Evolutionary conservation across 2,329 filamentous ascomycete species (phyloP).

Genomic region (Periconia sp.): DNA sequence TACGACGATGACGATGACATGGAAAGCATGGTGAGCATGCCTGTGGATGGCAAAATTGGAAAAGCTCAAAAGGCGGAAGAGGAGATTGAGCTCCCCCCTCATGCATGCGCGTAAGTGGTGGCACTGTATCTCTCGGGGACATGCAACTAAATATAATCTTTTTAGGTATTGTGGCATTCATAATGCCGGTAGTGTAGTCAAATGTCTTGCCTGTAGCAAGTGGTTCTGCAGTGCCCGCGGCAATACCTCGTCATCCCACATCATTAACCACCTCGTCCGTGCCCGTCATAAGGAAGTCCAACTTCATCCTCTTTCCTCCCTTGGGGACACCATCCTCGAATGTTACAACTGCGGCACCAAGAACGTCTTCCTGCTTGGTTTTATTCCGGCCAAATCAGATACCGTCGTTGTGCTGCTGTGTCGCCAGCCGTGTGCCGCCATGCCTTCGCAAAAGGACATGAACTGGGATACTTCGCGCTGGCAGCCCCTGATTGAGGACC

Average conservation of each 20-base stretch:
- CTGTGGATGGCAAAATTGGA: conserved; percentile 73
- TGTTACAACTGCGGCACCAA: conserved; percentile 99
- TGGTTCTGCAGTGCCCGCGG: conserved; percentile 99
- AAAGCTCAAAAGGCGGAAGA: conserved; percentile 64
- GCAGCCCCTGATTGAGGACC: conserved; percentile 96
- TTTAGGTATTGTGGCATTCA: conserved; percentile 93
- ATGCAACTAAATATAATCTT: not conserved
- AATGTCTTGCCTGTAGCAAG: conserved; percentile 92
- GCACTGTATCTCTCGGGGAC: not conserved
- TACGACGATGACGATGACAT: conserved; percentile 78
- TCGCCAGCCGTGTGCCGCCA: conserved; percentile 92
- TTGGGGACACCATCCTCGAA: conserved; percentile 94
- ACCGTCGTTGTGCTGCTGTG: conserved; percentile 96
- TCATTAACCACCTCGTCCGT: conserved; percentile 96
- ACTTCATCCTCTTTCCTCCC: conserved; percentile 86
- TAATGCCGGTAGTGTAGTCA: conserved; percentile 91
- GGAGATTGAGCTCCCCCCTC: conserved; percentile 80
- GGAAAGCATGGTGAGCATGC: conserved; percentile 76
- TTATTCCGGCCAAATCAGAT: conserved; percentile 98
- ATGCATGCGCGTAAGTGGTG: conserved; percentile 81
- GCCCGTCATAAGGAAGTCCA: conserved; percentile 98
- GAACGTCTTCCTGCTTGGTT: conserved; percentile 95
- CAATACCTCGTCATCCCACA: conserved; percentile 95
- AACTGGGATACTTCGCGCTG: conserved; percentile 98
- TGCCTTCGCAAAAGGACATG: conserved; percentile 97